Evolutionary conservation across 2,329 filamentous ascomycete genomes (phyloP), one percentile per base, ranked within the genome.

Genomic region (Aspergillus uvarum): DNA sequence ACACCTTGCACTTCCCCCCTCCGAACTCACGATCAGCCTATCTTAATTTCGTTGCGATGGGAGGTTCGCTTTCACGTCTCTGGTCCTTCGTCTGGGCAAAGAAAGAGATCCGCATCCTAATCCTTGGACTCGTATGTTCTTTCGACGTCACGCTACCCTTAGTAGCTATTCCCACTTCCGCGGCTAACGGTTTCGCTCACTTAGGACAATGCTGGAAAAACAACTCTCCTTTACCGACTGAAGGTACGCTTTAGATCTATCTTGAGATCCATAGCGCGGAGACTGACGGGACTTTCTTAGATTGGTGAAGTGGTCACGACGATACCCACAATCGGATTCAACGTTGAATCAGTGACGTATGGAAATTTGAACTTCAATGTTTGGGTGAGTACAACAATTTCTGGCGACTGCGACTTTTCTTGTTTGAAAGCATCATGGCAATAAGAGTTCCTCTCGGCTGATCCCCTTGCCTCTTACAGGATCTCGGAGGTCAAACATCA

Each of bases 361-460:
- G 94, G 94, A 78, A 98, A 97, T 76, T 85, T 99, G 63, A 96
- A 97, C 78, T 96, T 99, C 77, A 98, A 98, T 74, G 95, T 99
- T 72, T 99, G 95, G 95, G 89, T 92, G 88, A 59, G 87, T 73
- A 44, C 51, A 42, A 5, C 19, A 32, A 4, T 10, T 11, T 32
- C 4, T 31, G 16, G 38, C 44, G 7, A 7, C 10, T 3, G 10
- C 24, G 5, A 52, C 7, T 5, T 29, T 29, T 22, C 47, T 32
- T 6, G 16, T 49, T 2, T 14, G 19, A 14, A 2, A 47, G 21
- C 3, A 24, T 14, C 2, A 44, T 16, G 14, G 11, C 12, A 24
- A 24, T 53, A 35, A 4, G 51, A 24, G 10, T 52, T 60, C 38
- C 56, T 21, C n/a, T 42, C 29, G 12, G 29, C 51, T 56, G 11